Evolutionary conservation across 2,329 filamentous ascomycete genomes (phyloP).

Genomic region (Trichophaea hybrida): DNA sequence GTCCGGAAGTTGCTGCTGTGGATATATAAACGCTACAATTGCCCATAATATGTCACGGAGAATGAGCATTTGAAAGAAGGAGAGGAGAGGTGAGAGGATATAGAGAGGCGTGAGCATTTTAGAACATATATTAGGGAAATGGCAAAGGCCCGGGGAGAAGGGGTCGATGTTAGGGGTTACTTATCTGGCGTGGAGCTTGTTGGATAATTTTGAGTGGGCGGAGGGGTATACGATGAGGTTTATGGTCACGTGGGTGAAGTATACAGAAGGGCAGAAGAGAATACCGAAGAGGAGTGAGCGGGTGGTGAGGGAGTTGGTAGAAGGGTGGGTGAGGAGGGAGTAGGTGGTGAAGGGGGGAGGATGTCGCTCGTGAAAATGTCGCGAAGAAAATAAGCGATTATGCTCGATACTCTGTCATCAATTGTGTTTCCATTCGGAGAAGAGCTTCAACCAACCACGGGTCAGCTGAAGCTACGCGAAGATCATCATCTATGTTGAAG

Average conservation of each 20-base stretch:
- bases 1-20: conserved; percentile 66
- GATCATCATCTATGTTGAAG: no score
- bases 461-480: no score
- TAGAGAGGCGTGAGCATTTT: conserved; percentile 71
- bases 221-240: conserved; percentile 80
- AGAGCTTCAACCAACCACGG: no score
- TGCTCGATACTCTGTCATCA: no score
- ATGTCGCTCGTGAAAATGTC: no score
- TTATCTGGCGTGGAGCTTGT: conserved; percentile 76
- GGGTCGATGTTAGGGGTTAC: conserved; percentile 66
- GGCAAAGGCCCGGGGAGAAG: conserved; percentile 53
- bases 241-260: conserved; percentile 72
- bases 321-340: not conserved
- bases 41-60: conserved; percentile 78
- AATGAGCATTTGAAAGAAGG: conserved; percentile 63
- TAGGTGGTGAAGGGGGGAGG: not conserved
- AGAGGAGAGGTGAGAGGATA: conserved; percentile 61
- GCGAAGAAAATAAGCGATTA: no score
- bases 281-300: conserved; percentile 73
- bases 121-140: conserved; percentile 61
- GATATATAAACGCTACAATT: conserved; percentile 61
- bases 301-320: conserved; percentile 42
- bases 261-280: conserved; percentile 61
- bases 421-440: not conserved
- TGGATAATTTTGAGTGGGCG: conserved; percentile 91